Base-by-base conservation (phyloP, 2,329 filamentous ascomycete species). In the Volutella citrinella region DNA sequence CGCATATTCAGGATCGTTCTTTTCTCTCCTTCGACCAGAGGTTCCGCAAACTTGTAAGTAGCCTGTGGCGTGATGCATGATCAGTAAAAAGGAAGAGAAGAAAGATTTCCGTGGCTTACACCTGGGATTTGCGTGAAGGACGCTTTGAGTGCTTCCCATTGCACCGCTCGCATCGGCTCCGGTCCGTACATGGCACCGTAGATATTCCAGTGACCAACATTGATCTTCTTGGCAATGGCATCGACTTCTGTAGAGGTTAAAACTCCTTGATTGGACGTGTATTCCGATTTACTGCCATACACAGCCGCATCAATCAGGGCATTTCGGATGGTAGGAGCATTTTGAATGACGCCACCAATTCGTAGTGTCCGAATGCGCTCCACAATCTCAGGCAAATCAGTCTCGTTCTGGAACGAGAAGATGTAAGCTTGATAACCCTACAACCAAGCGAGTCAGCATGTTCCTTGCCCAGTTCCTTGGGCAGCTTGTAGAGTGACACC, bases 341-440 rank as follows among this genome's bases (percentile, higher is more conserved):
- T 40, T 22, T 32, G 26, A n/a, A 40, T 29, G 10, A 40, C 21
- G 22, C 29, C 28, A 5, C 17, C 19, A 4, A 40, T 32, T n/a
- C 37, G 17, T 8, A 40, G 37, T 5, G 19, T 16, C 5, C 37
- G 29, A 19, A 40, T 21, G 7, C 24, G 23, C 15, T 40, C 37
- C 7, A 40, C 32, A 10, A 40, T 29, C 7, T 25, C 27, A 12
- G 32, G 28, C 9, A 40, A 18, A 12, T 40, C 37, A 5, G 7
- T 16, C 14, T 40, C 32, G 4, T 40, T 36, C 14, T 12, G 19
- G 14, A 40, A 36, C 2, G 32, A 32, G 15, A 40, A 32, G 12
- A 40, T 14, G 16, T 40, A 40, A 21, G 32, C 37, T 32, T 40
- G 37, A 7, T 40, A 36, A 10, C 32, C 37, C 36, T 35, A 9